Evolutionary conservation across 2,329 filamentous ascomycete species (phyloP), one percentile per base, ranked within the genome.

Genomic region (Ophiostoma australiae): DNA sequence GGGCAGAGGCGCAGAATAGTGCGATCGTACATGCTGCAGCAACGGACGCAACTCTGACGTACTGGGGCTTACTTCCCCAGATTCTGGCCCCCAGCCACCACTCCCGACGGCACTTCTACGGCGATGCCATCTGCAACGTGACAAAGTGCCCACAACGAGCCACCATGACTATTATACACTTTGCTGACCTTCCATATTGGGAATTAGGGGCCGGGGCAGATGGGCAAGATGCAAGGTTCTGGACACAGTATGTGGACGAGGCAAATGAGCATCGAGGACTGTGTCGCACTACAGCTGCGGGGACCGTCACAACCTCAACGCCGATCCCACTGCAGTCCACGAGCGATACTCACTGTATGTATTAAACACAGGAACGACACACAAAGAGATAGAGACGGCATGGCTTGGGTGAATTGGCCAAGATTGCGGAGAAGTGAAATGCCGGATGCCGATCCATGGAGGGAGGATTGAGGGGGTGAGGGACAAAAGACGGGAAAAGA

Each of bases 401-500:
- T 33, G 27, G 27, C 15, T 63, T 31, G 58, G 15, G 58, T 61
- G 27, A 17, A 7, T 33, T 33, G 15, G 15, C 58, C n/a, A 2
- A 58, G 48, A 44, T 44, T 58, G 52, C 52, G 52, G 52, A 58
- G 52, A 58, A 23, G 52, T 17, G 1, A 27, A 8, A 7, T 63
- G 58, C 27, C 27, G 15, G 10, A 63, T 63, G 58, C 58, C 58
- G 15, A 33, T 63, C 27, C 27, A 27, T 33, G 6, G 58, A 63
- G 58, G 27, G 6, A 33, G 58, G 58, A 35, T 63, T 63, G 58
- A 33, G 52, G 52, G 52, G 52, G 13, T 20, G 48, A n/a, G 52
- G n/a, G 52, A 58, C n/a, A 58, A 63, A 33, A 5, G 58, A 31
- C 58, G 58, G 52, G 58, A 63, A 63, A 13, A 63, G n/a, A 58